Conservation (phyloP, 164 flowering plant species). For the Brasenia schreberi region DNA sequence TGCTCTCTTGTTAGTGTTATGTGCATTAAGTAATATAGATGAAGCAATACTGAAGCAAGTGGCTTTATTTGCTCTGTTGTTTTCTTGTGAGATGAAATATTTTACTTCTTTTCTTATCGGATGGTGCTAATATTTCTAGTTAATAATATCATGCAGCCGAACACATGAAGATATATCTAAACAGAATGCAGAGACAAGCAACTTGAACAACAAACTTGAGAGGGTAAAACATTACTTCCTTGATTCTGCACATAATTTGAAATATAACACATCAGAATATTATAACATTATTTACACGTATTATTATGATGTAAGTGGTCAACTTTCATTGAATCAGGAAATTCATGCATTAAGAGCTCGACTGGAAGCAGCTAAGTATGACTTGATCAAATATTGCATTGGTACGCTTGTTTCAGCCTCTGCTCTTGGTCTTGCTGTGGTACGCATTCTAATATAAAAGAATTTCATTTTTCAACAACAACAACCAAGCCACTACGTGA, state of each 20-base stretch:
- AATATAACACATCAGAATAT: background rate
- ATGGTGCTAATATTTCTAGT: too few relatives aligned
- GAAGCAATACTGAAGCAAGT: too few relatives aligned
- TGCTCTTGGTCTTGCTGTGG: constrained; percentile 46
- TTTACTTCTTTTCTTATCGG: too few relatives aligned
- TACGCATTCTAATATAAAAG: constrained; percentile 27
- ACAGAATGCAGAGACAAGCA: constrained; percentile 44
- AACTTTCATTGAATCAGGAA: constrained; percentile 27
- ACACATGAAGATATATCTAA: constrained; percentile 46
- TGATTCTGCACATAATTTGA: background rate
- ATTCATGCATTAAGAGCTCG: constrained; percentile 48
- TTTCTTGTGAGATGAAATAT: background rate
- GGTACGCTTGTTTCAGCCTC: constrained; percentile 53
- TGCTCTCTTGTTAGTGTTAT: too few relatives aligned
- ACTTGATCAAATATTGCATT: constrained; percentile 57
- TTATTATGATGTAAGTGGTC: background rate
- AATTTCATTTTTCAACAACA: too few relatives aligned
- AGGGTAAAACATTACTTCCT: constrained; percentile 18
- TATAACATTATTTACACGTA: background rate
- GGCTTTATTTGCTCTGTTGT: background rate
- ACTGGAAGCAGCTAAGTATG: constrained; percentile 55
- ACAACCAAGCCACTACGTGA: too few relatives aligned
- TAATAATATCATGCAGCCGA: constrained; percentile 21
- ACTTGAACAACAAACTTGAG: constrained; percentile 50
- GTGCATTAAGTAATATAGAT: too few relatives aligned